Percentiles rank a stretch among this genome's conserved stretches.
Conservation (phyloP, 345 rosid species). For the Hypericum perforatum region DNA sequence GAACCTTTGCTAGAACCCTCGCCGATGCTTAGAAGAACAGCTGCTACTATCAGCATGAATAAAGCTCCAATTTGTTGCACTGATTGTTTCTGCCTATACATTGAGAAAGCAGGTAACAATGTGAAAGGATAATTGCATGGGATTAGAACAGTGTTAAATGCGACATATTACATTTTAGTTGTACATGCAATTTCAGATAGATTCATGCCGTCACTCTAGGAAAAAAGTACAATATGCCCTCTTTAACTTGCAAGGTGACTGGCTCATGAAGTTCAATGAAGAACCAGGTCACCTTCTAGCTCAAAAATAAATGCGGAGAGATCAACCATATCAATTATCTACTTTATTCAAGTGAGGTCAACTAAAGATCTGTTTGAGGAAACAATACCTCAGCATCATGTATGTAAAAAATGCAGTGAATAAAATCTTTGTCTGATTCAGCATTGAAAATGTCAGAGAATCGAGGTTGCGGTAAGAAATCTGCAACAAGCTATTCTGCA, state of each 20-base stretch:
- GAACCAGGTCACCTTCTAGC: too few relatives aligned
- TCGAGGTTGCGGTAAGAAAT: slow-evolving; percentile 93
- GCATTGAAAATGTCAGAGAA: slow-evolving; percentile 84
- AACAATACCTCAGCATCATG: slow-evolving; percentile 61
- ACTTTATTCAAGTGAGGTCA: not conserved
- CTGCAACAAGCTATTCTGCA: slow-evolving; percentile 98
- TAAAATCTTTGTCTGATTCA: slow-evolving; percentile 92
- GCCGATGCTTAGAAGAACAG: slow-evolving; percentile 85
- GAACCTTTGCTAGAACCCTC: slow-evolving; percentile 83
- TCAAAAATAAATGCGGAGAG: too few relatives aligned
- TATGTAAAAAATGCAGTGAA: slow-evolving; percentile 86
- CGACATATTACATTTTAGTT: not conserved
- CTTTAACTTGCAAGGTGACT: too few relatives aligned
- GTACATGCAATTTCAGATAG: too few relatives aligned
- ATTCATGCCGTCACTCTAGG: too few relatives aligned
- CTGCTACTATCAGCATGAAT: slow-evolving; percentile 73
- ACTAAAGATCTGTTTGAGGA: not conserved
- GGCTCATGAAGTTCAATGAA: too few relatives aligned
- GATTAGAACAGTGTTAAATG: not conserved
- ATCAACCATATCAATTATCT: too few relatives aligned
- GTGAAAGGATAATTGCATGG: not conserved
- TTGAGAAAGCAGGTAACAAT: slow-evolving; percentile 10
- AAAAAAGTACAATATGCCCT: too few relatives aligned
- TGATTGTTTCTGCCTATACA: slow-evolving; percentile 83
- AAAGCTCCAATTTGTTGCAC: slow-evolving; percentile 84